Conservation (phyloP, 2,329 filamentous ascomycete species). For the Epichloe sylvatica region DNA sequence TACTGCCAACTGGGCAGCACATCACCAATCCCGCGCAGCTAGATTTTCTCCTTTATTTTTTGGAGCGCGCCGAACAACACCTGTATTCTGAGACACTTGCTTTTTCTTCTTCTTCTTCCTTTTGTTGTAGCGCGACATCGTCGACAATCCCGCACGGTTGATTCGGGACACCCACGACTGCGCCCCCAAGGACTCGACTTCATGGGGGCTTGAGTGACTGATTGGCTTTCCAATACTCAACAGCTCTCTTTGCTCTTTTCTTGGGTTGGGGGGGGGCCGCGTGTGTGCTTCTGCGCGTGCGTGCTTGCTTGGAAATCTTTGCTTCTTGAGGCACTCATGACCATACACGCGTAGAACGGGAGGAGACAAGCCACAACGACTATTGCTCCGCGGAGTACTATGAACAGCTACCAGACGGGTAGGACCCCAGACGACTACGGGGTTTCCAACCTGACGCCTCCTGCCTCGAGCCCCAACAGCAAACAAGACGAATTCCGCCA, state of each 20-base stretch:
- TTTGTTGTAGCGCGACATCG: neutral
- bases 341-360: constrained; percentile 7
- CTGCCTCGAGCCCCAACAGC: constrained; percentile 25
- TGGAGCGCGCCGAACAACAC: neutral
- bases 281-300: neutral
- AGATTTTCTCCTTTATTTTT: neutral
- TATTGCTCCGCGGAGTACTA: constrained; percentile 9
- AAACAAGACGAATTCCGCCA: constrained; percentile 47
- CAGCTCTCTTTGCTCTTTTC: constrained; percentile 1
- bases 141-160: neutral
- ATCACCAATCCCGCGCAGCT: too few relatives aligned
- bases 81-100: neutral
- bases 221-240: constrained; percentile 1
- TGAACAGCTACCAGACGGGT: constrained; percentile 27
- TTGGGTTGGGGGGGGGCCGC: neutral
- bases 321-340: constrained; percentile 12
- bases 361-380: constrained; percentile 1
- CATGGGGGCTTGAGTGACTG: constrained; percentile 4
- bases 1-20: too few relatives aligned
- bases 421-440: constrained; percentile 23
- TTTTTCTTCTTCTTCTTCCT: neutral
- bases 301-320: neutral
- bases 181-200: neutral
- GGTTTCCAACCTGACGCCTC: constrained; percentile 17
- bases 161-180: neutral